Base-by-base conservation (phyloP, 2,329 filamentous ascomycete genomes). In the Fusarium fracticaudum region DNA sequence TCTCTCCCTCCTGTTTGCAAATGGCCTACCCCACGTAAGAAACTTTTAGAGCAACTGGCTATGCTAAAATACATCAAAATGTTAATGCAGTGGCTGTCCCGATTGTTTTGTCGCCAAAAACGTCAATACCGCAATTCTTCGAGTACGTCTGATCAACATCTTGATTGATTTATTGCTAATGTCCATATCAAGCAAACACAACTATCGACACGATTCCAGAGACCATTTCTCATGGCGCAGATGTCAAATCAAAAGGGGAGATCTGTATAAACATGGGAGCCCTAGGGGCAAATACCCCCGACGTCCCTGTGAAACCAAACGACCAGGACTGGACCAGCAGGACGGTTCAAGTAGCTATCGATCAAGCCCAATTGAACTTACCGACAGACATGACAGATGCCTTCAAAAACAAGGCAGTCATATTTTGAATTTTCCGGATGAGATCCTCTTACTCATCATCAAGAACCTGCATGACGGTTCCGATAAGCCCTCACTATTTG, bases 271-370 rank as follows among this genome's bases (percentile, higher is more conserved):
- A 15, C 43, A 13, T 3, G 24, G 5, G 1, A 24, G n/a, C 24
- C n/a, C n/a, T 6, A 17, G 7, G 7, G 3, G 10, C 24, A 1
- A 15, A 24, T 17, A 11, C 17, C 9, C 41, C 1, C 3, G 43
- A 26, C 12, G 12, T 45, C 24, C 11, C 11, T 18, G 17, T 3
- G 5, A 12, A 45, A 18, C 2, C 11, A 26, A 18, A 45, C 1
- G 15, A 12, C n/a, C 15, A 45, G 17, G 43, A 45, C 3, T 12
- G 43, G 10, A 24, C 17, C n/a, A 13, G 6, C 0, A 45, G 17
- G 5, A 18, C 8, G 1, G 43, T 26, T 18, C 1, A 45, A 45
- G 17, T 5, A 18, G 17, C 18, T 1, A 13, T 45, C 10, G 15
- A 26, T 45, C 5, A 5, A 13, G 11, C 6, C 17, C 10, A 5